Percentiles rank a stretch among this genome's conserved stretches.
Conservation (phyloP, 805 yeast genomes). For the Deakozyma indianensis region DNA sequence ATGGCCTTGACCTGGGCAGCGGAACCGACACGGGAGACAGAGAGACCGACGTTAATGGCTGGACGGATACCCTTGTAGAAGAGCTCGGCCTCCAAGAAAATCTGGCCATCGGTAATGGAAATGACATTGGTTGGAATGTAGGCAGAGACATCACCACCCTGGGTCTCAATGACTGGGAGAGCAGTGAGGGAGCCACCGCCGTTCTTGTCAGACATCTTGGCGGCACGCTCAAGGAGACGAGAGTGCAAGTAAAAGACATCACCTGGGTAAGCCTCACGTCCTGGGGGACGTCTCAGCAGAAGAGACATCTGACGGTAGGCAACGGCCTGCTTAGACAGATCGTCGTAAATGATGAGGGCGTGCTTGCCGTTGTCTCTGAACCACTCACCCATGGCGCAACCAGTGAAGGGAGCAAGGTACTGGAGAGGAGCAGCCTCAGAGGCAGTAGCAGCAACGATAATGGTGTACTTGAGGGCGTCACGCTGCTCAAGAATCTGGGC, state of each 20-base stretch:
- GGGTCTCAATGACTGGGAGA: constrained; percentile 93
- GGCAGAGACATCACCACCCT: constrained; percentile 98
- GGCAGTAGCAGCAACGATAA: constrained; percentile 99
- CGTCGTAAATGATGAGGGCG: constrained; percentile 94
- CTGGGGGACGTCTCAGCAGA: constrained; percentile 93
- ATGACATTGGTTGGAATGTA: constrained; percentile 96
- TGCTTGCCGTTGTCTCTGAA: constrained; percentile 99
- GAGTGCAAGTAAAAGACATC: constrained; percentile 94
- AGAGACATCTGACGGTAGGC: constrained; percentile 99
- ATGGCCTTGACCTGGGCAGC: constrained; percentile 99
- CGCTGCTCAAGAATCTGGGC: constrained; percentile 97
- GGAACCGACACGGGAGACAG: constrained; percentile 99
- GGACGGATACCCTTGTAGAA: constrained; percentile 99
- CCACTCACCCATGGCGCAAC: constrained; percentile 99
- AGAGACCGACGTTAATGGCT: constrained; percentile 98
- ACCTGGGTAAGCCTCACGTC: constrained; percentile 96
- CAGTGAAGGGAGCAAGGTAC: constrained; percentile 99
- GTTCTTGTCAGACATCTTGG: constrained; percentile 79
- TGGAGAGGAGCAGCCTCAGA: constrained; percentile 99
- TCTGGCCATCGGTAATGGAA: constrained; percentile 96
- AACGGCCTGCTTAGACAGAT: constrained; percentile 98
- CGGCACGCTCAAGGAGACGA: constrained; percentile 92
- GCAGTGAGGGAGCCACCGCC: constrained; percentile 96
- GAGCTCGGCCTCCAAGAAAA: constrained; percentile 97
- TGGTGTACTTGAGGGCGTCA: constrained; percentile 95